A percentile compares a stretch with the other conserved stretches of the same genome.
Conservation (phyloP, 176 grass and related monocot genomes). For the Triticum aestivum region IWGSC_CS_RefSeq_v2.1 NC_057800.1:188726737-188727236, state of each 20-base stretch:
- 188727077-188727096: slow-evolving; percentile 86
- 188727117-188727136: slow-evolving; percentile 98
- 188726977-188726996: neutral
- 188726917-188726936: slow-evolving; percentile 33
- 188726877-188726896: slow-evolving; percentile 59
- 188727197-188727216: slow-evolving; percentile 12
- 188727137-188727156: slow-evolving; percentile 74
- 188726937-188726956: neutral
- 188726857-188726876: slow-evolving; percentile 44
- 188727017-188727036: slow-evolving; percentile 78
- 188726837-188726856: slow-evolving; percentile 97
- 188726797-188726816: slow-evolving; percentile 84
- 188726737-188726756: slow-evolving; percentile 43
- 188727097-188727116: slow-evolving; percentile 86
- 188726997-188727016: slow-evolving; percentile 51
- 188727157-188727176: slow-evolving; percentile 51
- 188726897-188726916: slow-evolving; percentile 70
- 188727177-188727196: neutral
- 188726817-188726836: slow-evolving; percentile 78
- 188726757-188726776: slow-evolving; percentile 14
- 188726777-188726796: slow-evolving; percentile 72
- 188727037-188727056: slow-evolving; percentile 82
- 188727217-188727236: slow-evolving; percentile 45
- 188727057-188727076: slow-evolving; percentile 72
- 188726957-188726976: neutral